Percentiles rank a stretch among this genome's conserved stretches.
Evolutionary conservation across 148 eudicot genomes (phyloP).

Genomic region (Selenicereus undatus): DNA sequence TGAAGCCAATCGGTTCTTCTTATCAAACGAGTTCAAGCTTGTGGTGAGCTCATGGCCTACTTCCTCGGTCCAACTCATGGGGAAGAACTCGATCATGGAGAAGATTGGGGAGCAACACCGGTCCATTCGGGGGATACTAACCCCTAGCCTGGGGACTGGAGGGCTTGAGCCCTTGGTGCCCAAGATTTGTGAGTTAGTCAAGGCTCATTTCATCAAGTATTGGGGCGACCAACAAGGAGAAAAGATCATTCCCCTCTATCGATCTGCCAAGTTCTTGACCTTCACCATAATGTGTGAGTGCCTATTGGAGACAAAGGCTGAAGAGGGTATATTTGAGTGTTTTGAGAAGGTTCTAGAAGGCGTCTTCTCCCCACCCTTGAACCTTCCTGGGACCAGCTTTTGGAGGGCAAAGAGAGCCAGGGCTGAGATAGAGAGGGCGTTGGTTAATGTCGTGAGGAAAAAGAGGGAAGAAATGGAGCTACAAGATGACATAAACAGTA

Average conservation of each 20-base stretch:
- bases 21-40: slow-evolving; percentile 75
- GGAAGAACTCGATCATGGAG: slow-evolving; percentile 68
- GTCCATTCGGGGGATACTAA: slow-evolving; percentile 44
- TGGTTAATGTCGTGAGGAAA: slow-evolving; percentile 43
- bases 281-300: slow-evolving; percentile 64
- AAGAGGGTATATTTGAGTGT: slow-evolving; percentile 34
- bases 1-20: slow-evolving; percentile 59
- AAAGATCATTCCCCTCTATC: slow-evolving; percentile 29
- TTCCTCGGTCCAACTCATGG: slow-evolving; percentile 76
- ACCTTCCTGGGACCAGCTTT: slow-evolving; percentile 61
- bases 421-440: slow-evolving; percentile 38
- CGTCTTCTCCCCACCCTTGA: slow-evolving; percentile 48
- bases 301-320: slow-evolving; percentile 55
- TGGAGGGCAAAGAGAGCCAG: slow-evolving; percentile 70
- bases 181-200: slow-evolving; percentile 37
- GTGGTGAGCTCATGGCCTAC: slow-evolving; percentile 88
- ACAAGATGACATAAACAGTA: background rate
- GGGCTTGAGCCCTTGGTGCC: slow-evolving; percentile 55
- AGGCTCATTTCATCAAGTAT: slow-evolving; percentile 33
- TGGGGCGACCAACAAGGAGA: slow-evolving; percentile 30
- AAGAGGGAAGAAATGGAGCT: slow-evolving; percentile 49
- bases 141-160: slow-evolving; percentile 38
- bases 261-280: slow-evolving; percentile 42
- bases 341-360: slow-evolving; percentile 80
- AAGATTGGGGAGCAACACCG: slow-evolving; percentile 61